Base-by-base conservation (phyloP, 306 rosid species). In the Cucurbita pepo region DNA sequence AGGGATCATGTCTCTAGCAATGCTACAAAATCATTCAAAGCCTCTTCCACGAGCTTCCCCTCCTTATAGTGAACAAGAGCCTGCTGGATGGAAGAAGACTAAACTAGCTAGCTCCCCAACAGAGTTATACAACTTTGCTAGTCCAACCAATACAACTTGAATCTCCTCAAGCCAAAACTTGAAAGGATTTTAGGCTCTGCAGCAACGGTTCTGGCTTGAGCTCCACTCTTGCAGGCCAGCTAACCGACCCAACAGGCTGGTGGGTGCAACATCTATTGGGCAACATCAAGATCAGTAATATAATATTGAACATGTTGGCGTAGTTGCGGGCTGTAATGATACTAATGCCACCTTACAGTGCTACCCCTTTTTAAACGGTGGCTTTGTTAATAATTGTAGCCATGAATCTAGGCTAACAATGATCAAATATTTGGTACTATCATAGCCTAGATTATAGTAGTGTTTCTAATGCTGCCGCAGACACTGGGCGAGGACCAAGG, bases 211-310 rank as follows among this genome's bases (percentile, higher is more conserved):
- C 89, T 0, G 96, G 90, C 74, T 82, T 80, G 18, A 47, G 73
- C 73, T 58, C 76, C 30, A 60, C 30, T 81, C 97, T 90, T 0
- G 89, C 36, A 13, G 98, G 95, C 71, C 89, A 85, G 79, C 96
- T 94, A 54, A 90, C 88, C 6, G 98, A 90, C 66, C 97, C 87
- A 50, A 83, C 13, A 2, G 90, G 96, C 56, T 78, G 91, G 66
- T 79, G 84, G 48, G 81, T 21, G 15, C 47, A 52, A 30, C 74
- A 69, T 47, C 47, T 9, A 69, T 48, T 69, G 16, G 45, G 58
- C 45, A 69, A 16, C 53, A 43, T 75, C 60, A 22, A 56, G 56
- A 55, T 58, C 66, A 56, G 70, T 72, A 73, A 52, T 65, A 58
- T 54, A 51, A 53, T 47, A 69, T 43, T 56, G 66, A 34, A 48